A percentile compares a stretch with the other conserved stretches of the same genome.
phyloP scores from a whole-genome alignment of 106 monocot species.

The Dendrobium huoshanense region DNA sequence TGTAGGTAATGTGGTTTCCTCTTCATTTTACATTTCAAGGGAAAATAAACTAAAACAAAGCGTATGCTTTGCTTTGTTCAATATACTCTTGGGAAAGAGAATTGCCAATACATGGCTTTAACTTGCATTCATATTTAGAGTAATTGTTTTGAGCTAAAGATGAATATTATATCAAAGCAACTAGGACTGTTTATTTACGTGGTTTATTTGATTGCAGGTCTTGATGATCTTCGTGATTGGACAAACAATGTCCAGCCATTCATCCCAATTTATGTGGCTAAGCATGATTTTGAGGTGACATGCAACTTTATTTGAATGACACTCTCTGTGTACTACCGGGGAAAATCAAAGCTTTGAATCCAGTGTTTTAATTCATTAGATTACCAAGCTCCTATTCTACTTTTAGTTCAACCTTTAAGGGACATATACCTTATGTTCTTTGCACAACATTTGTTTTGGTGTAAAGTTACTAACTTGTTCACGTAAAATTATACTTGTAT shows the following conservation, averaged over 20 bases:
- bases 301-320: not conserved
- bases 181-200: not conserved
- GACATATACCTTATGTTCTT: not conserved
- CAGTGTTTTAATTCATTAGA: not conserved
- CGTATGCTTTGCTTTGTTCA: not conserved
- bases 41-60: not conserved
- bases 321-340: not conserved
- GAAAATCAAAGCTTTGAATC: not conserved
- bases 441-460: not conserved
- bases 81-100: no score
- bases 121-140: not conserved
- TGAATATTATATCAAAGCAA: slow-evolving; percentile 7
- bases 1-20: not conserved
- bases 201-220: slow-evolving; percentile 42
- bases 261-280: slow-evolving; percentile 82
- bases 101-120: not conserved
- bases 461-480: not conserved
- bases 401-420: not conserved
- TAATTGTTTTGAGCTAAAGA: not conserved
- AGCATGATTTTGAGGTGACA: slow-evolving; percentile 87
- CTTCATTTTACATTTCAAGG: not conserved
- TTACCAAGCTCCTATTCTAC: not conserved
- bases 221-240: slow-evolving; percentile 99
- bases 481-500: not conserved
- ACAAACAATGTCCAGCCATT: slow-evolving; percentile 89